Evolutionary conservation across 805 yeast genomes (phyloP), one percentile per base, ranked within the genome.

Genomic region (Pichia rugopelliculosa): DNA sequence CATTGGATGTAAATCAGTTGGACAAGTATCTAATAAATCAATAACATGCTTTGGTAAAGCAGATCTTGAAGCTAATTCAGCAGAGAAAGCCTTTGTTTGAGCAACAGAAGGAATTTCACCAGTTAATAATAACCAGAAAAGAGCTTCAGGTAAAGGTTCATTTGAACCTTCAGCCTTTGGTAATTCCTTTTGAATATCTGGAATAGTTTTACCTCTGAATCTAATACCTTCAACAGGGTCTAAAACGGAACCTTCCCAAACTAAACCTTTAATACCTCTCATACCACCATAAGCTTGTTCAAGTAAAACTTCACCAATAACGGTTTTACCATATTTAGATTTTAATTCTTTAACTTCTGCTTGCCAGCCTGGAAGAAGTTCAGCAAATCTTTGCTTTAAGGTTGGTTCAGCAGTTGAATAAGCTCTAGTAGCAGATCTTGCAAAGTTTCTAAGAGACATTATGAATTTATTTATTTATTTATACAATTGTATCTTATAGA

Each of bases 351-450:
- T 86, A 71, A 93, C 84, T 74, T 89, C 87, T 69, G 88, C 96
- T 59, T 85, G 85, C 75, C 87, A 87, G 62, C 79, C 89, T 57
- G 98, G 98, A 67, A 90, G 79, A 57, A 87, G 75, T 65, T 87
- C 95, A 48, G 89, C 95, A 66, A 93, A 90, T 67, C 95, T 83
- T 72, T 93, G 96, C 72, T 93, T 93, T 61, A 93, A 77, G 55
- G 96, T 82, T 52, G 69, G 63, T 57, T 68, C 72, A 49, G 66
- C 65, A 42, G 71, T 60, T 34, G 72, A 64, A 55, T 68, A 68
- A 42, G 69, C 61, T 59, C 72, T 63, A 33, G 63, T 44, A 17
- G 63, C 57, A 18, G 60, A 48, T 57, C 57, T 63, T 47, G 62
- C 58, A 41, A 60, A 54, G 44, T 61, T 56, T 62, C 67, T 64